These are phyloP conservation scores for Cyclotella sp. DNA, from an alignment of 108 stramenopile species.

Conservation along the genomic window DNA sequence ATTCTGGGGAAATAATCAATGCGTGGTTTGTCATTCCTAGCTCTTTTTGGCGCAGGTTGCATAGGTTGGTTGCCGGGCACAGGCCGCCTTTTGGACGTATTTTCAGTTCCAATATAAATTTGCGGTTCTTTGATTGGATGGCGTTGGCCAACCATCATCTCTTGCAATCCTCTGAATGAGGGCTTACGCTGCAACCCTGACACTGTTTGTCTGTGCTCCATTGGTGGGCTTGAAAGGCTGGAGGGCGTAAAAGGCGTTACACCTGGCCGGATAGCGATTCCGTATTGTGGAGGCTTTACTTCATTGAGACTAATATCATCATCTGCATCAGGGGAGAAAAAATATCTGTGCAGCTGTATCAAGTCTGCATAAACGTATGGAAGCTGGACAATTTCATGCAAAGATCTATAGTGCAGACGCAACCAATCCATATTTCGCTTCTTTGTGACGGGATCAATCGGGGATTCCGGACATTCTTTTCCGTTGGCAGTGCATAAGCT, in stretches of 20 bases:
- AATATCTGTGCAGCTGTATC: constrained; percentile 80
- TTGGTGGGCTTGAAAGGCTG: not conserved
- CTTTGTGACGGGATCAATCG: constrained; percentile 58
- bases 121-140: constrained; percentile 12
- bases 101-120: constrained; percentile 32
- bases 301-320: constrained; percentile 55
- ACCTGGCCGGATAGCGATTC: constrained; percentile 12
- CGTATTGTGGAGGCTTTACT: constrained; percentile 15
- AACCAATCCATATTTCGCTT: constrained; percentile 75
- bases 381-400: constrained; percentile 68
- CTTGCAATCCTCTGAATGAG: constrained; percentile 64
- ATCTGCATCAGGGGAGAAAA: constrained; percentile 73
- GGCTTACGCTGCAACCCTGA: constrained; percentile 73
- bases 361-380: constrained; percentile 80
- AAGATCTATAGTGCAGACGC: constrained; percentile 63
- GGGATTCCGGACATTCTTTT: constrained; percentile 40
- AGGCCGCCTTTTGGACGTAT: constrained; percentile 55
- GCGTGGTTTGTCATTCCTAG: constrained; percentile 68
- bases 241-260: constrained; percentile 11
- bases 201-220: constrained; percentile 1
- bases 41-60: constrained; percentile 71
- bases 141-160: constrained; percentile 22
- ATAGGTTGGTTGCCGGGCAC: constrained; percentile 46
- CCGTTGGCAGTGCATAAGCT: constrained; percentile 54
- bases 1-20: constrained; percentile 81